phyloP scores from a whole-genome alignment of 2,329 filamentous ascomycete species.

The Claviceps pazoutovae region DNA sequence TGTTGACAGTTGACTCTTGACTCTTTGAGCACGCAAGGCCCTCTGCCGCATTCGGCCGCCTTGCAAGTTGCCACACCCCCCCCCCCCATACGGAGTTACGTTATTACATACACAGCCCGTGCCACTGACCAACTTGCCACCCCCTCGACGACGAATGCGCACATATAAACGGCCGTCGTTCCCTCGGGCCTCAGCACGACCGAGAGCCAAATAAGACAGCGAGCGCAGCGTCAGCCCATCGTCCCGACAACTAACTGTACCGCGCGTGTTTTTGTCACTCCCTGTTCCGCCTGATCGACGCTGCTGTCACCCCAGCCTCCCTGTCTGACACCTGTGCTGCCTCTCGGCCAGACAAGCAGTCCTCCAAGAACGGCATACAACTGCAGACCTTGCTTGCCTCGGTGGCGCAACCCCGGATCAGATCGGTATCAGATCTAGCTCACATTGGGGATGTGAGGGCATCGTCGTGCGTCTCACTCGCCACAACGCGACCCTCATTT shows the following conservation, averaged over 20 bases:
- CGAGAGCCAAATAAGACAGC: not conserved
- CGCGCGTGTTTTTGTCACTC: not conserved
- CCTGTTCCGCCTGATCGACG: not conserved
- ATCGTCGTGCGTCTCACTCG: conserved; percentile 2
- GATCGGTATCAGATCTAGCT: conserved; percentile 1
- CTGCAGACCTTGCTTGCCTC: not conserved
- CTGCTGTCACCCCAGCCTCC: not conserved
- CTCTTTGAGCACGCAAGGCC: no score
- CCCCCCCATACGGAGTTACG: no score
- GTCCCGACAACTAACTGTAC: not conserved
- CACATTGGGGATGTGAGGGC: conserved; percentile 1
- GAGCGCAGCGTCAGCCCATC: not conserved
- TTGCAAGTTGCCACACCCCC: no score
- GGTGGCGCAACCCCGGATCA: not conserved
- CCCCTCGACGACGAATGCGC: conserved; percentile 13
- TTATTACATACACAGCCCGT: no score
- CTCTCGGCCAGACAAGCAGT: not conserved
- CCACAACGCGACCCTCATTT: not conserved
- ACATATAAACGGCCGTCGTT: conserved; percentile 34
- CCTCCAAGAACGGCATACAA: not conserved
- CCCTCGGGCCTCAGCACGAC: conserved; percentile 15
- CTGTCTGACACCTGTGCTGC: not conserved
- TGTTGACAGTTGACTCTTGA: not conserved
- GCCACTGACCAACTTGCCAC: not conserved
- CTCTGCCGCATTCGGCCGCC: not conserved